Evolutionary conservation across 2,329 filamentous ascomycete species (phyloP).

Genomic region (Blastomyces silverae): DNA sequence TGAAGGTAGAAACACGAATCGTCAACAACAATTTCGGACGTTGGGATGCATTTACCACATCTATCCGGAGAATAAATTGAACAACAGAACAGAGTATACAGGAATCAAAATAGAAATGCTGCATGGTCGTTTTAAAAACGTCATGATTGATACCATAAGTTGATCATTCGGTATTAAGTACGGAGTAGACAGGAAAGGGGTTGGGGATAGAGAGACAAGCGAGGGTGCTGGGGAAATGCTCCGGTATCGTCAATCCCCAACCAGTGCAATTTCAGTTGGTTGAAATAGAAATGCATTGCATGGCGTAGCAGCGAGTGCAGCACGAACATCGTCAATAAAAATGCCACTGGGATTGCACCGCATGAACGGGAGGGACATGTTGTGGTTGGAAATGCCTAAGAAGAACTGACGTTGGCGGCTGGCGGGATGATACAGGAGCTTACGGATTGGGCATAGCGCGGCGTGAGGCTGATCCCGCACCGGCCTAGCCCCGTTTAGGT

Average conservation of each 20-base stretch:
- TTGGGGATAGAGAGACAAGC: not conserved
- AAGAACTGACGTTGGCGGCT: conserved; percentile 10
- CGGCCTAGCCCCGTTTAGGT: not conserved
- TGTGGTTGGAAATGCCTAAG: conserved; percentile 5
- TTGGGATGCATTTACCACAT: too few relatives aligned
- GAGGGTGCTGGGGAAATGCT: not conserved
- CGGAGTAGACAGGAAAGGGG: not conserved
- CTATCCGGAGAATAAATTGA: not conserved
- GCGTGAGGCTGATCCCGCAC: not conserved
- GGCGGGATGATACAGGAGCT: conserved; percentile 5
- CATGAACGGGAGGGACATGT: not conserved
- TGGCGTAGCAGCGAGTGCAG: not conserved
- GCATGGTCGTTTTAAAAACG: not conserved
- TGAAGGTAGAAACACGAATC: not conserved
- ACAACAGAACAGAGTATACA: not conserved
- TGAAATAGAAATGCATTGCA: conserved; percentile 8
- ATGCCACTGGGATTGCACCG: not conserved
- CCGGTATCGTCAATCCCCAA: not conserved
- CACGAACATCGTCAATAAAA: not conserved
- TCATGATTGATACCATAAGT: not conserved
- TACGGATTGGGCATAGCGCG: not conserved
- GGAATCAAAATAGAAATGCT: not conserved
- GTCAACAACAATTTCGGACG: not conserved
- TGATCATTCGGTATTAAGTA: not conserved
- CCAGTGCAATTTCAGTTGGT: not conserved